Evolutionary conservation across 257 asterid genomes (phyloP).

Genomic region (Solanum corneliomulleri): DNA sequence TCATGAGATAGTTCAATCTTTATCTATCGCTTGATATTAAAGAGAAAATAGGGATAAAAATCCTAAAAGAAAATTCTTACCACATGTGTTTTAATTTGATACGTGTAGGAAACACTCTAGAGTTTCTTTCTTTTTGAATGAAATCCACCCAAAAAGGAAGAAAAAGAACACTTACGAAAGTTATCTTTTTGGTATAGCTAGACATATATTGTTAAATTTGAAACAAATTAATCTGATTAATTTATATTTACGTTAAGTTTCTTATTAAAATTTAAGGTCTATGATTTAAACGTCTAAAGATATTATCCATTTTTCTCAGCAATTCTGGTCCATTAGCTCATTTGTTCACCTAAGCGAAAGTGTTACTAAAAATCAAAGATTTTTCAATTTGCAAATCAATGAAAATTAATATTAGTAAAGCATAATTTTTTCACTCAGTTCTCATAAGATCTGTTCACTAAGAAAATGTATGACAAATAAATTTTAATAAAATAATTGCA

Average conservation of each 20-base stretch:
- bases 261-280: background rate
- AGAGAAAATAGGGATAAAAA: background rate
- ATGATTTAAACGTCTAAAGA: too few relatives aligned
- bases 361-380: too few relatives aligned
- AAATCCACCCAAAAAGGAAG: background rate
- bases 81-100: background rate
- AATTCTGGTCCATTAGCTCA: background rate
- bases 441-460: rapidly evolving
- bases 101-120: background rate
- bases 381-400: too few relatives aligned
- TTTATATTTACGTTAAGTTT: rapidly evolving
- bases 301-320: too few relatives aligned
- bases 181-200: background rate
- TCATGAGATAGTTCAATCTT: too few relatives aligned
- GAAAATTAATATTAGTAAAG: too few relatives aligned
- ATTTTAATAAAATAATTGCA: too few relatives aligned
- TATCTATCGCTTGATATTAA: too few relatives aligned
- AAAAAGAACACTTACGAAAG: background rate
- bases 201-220: background rate
- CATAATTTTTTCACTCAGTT: too few relatives aligned
- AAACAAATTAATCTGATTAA: background rate
- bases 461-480: too few relatives aligned
- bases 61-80: background rate
- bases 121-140: background rate
- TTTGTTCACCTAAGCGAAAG: background rate